Base-by-base conservation (phyloP, 768 basidiomycete genomes). In the Lepiota subincarnata region DNA sequence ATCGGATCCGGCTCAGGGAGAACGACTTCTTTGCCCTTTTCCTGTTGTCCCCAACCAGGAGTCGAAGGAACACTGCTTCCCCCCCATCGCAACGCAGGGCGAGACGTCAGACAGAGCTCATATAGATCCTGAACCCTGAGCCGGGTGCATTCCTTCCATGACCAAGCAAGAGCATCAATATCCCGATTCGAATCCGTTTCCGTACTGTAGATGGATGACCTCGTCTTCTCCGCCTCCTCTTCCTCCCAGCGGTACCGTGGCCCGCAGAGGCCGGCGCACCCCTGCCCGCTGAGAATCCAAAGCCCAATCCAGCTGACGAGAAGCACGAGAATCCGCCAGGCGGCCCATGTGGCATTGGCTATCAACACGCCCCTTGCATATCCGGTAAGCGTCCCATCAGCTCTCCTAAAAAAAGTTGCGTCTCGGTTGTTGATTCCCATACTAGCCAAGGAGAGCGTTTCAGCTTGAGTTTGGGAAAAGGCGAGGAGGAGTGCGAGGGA, bases 241-340 rank as follows among this genome's bases (percentile, higher is more conserved):
- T 92, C 91, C 64, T 92, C 90, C 91, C 89, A 91, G 57, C 86
- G 77, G 61, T 84, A 82, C 12, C 88, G 82, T 8, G 91, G 91
- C 40, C 91, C 91, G 66, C 89, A 90, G 13, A 92, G 65, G n/a
- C 91, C 89, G 45, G 82, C 90, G 43, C 86, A 87, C 53, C 81
- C 81, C 54, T 89, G 79, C 40, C 84, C 87, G 43, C 87, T 89
- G 59, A 89, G 70, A 48, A 87, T 62, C 89, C 90, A 93, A 14
- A 95, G 76, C 43, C 86, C 87, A 46, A 89, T 65, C 90, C 86
- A 87, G 67, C 89, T 88, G 41, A 72, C 58, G 40, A 89, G 59
- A 50, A 94, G 75, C 49, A 92, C 75, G 24, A 91, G 68, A 6
- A 79, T 64, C 31, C 88, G 77, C 86, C 91, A 89, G 3, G 78